Evolutionary conservation across 2,329 filamentous ascomycete genomes (phyloP).

Genomic region (Fusarium buxicola): DNA sequence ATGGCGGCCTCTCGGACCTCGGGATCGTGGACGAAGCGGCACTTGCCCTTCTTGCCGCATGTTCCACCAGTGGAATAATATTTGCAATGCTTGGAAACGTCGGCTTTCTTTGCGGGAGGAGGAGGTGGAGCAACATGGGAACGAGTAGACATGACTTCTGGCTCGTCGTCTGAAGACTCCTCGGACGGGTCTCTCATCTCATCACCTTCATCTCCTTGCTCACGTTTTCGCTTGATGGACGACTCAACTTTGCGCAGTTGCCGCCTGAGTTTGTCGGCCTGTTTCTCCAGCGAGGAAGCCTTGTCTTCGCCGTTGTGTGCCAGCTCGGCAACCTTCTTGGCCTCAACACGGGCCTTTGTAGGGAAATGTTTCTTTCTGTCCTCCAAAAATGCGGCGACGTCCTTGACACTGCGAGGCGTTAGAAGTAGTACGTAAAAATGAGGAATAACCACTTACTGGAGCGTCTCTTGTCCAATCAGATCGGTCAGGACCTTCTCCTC

Average conservation of each 20-base stretch:
- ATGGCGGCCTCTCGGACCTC: slow-evolving; percentile 72
- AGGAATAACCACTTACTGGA: slow-evolving; percentile 59
- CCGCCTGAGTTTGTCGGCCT: slow-evolving; percentile 71
- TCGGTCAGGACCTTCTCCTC: slow-evolving; percentile 76
- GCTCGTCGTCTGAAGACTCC: slow-evolving; percentile 68
- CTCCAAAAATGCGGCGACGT: slow-evolving; percentile 82
- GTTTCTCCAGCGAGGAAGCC: slow-evolving; percentile 68
- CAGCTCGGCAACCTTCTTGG: slow-evolving; percentile 66
- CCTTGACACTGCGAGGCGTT: slow-evolving; percentile 63
- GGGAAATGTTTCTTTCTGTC: slow-evolving; percentile 86
- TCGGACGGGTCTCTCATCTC: slow-evolving; percentile 69
- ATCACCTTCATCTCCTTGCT: slow-evolving; percentile 74
- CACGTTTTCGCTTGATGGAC: slow-evolving; percentile 75
- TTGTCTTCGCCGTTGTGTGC: slow-evolving; percentile 67
- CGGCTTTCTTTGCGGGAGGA: slow-evolving; percentile 66
- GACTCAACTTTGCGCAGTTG: slow-evolving; percentile 78
- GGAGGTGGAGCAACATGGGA: slow-evolving; percentile 47
- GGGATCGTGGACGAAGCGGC: slow-evolving; percentile 76
- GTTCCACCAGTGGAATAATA: slow-evolving; percentile 76
- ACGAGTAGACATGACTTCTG: slow-evolving; percentile 68
- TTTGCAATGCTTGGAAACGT: slow-evolving; percentile 75
- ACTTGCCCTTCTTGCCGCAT: slow-evolving; percentile 80
- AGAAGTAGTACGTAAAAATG: slow-evolving; percentile 8
- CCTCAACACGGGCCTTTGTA: slow-evolving; percentile 76
- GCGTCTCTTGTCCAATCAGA: slow-evolving; percentile 65